phyloP scores from a whole-genome alignment of 1,284 basidiomycete species.

The Cutaneotrichosporon cyanovorans region DNA sequence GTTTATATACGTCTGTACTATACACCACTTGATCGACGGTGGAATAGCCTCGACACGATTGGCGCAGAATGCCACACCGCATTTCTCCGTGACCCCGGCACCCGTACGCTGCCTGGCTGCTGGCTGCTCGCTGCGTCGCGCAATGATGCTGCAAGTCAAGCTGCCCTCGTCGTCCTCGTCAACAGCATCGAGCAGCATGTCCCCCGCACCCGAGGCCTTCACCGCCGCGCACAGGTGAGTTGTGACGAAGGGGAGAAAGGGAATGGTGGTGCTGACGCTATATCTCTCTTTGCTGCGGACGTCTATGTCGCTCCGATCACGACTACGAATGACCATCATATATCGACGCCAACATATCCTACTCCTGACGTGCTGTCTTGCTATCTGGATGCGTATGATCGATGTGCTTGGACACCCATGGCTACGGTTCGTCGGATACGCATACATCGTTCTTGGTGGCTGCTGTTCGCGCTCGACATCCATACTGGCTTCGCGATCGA shows the following conservation, averaged over 20 bases:
- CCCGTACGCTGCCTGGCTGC: not conserved
- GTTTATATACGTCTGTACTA: too few relatives aligned
- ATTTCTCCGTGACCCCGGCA: conserved; percentile 1
- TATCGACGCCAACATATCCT: not conserved
- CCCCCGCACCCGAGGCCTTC: conserved; percentile 7
- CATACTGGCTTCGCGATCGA: too few relatives aligned
- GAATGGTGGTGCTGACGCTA: not conserved
- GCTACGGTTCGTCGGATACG: too few relatives aligned
- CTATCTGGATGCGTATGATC: not conserved
- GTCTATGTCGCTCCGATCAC: not conserved
- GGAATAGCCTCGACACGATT: not conserved
- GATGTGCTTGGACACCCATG: too few relatives aligned
- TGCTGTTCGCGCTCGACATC: too few relatives aligned
- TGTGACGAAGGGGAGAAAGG: not conserved
- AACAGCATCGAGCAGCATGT: conserved; percentile 5
- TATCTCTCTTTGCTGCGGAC: not conserved
- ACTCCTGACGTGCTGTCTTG: not conserved
- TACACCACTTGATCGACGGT: too few relatives aligned
- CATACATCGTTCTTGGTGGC: too few relatives aligned
- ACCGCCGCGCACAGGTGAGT: conserved; percentile 14
- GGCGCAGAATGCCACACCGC: conserved; percentile 3
- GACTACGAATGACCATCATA: too few relatives aligned
- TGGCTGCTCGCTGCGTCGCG: not conserved
- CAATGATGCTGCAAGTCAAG: not conserved
- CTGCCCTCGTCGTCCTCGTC: conserved; percentile 1